Percentiles rank a stretch among this genome's conserved stretches.
Conservation (phyloP, 1,284 basidiomycete genomes). For the Ganoderma lucidum region DNA sequence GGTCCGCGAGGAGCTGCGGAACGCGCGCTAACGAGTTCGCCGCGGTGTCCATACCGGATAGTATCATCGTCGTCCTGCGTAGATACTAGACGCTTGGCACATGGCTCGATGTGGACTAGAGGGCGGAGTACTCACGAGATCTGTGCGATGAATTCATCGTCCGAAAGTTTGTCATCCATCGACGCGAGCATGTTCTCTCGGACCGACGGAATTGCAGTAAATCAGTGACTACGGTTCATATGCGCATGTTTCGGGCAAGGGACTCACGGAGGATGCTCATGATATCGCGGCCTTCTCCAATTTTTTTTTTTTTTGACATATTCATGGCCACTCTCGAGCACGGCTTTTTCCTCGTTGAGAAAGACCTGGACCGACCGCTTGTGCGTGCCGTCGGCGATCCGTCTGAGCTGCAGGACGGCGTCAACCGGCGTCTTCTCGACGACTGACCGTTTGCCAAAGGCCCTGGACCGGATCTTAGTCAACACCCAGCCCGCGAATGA, state of each 20-base stretch:
- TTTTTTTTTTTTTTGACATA: constrained; percentile 34
- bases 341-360: constrained; percentile 33
- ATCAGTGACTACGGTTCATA: background rate
- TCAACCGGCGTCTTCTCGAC: constrained; percentile 23
- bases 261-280: constrained; percentile 43
- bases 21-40: constrained; percentile 35
- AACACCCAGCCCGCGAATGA: constrained; percentile 17
- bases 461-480: constrained; percentile 19
- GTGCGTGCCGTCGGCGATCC: constrained; percentile 34
- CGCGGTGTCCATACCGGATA: constrained; percentile 37
- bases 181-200: constrained; percentile 39
- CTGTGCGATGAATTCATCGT: constrained; percentile 43
- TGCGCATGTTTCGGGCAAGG: background rate
- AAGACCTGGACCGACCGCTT: constrained; percentile 29
- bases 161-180: constrained; percentile 40
- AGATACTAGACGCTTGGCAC: background rate
- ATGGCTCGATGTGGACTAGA: background rate
- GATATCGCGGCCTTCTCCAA: constrained; percentile 42
- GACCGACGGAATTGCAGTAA: constrained; percentile 31
- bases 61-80: constrained; percentile 31
- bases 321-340: constrained; percentile 33
- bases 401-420: constrained; percentile 22
- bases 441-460: constrained; percentile 25
- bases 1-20: constrained; percentile 29
- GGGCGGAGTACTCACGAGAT: constrained; percentile 39